These are phyloP conservation scores for Lathyrus tuberosus DNA, from an alignment of 306 rosid species.

Conservation along the genomic window DNA sequence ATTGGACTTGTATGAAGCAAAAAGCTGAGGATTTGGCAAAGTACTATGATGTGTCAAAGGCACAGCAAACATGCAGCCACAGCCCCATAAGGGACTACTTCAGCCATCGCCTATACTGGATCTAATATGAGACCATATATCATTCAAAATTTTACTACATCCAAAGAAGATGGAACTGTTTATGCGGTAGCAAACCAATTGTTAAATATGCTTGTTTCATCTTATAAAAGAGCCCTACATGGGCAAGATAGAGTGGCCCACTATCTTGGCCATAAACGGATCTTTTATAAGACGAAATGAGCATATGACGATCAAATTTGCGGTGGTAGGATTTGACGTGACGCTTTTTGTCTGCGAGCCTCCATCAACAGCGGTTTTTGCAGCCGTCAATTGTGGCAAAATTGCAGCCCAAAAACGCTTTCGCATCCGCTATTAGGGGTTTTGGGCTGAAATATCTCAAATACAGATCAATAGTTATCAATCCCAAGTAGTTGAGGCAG, in stretches of 20 bases:
- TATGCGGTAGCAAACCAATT: background rate
- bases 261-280: too few species aligned
- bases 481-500: background rate
- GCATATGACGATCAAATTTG: too few species aligned
- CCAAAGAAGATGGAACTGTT: background rate
- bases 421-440: too few species aligned
- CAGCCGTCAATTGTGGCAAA: too few species aligned
- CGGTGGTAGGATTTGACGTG: too few species aligned
- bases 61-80: background rate
- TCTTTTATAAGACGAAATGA: too few species aligned
- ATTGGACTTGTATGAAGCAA: background rate
- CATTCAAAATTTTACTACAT: background rate
- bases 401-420: too few species aligned
- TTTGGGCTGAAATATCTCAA: too few species aligned
- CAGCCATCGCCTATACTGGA: background rate
- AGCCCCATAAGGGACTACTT: background rate
- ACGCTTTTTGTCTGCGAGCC: too few species aligned
- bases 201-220: background rate
- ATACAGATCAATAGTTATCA: too few species aligned
- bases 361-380: too few species aligned
- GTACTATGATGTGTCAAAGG: conserved; percentile 11
- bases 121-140: conserved; percentile 5
- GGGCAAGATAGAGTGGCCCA: background rate
- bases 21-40: conserved; percentile 5
- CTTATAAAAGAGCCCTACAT: background rate